These are phyloP conservation scores for Talaromyces adpressus DNA, from an alignment of 495 filamentous ascomycete genomes.

Conservation along the genomic window DNA sequence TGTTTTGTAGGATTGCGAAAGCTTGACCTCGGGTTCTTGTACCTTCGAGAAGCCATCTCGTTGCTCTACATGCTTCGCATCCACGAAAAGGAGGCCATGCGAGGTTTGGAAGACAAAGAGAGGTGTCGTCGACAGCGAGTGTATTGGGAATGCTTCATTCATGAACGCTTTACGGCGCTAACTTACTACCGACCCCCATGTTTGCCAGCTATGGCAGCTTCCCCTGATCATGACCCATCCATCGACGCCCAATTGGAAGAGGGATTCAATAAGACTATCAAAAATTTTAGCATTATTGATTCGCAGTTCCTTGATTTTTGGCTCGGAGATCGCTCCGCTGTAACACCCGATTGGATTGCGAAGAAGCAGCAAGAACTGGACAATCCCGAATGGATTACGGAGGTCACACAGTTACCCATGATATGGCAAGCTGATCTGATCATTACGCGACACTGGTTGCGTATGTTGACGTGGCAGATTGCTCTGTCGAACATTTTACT, in stretches of 20 bases:
- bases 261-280: slow-evolving; percentile 18
- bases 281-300: slow-evolving; percentile 20
- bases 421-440: slow-evolving; percentile 47
- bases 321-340: slow-evolving; percentile 20
- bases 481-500: slow-evolving; percentile 44
- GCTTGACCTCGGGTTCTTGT: slow-evolving; percentile 22
- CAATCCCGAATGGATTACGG: slow-evolving; percentile 19
- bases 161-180: slow-evolving; percentile 25
- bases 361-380: slow-evolving; percentile 21
- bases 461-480: slow-evolving; percentile 45
- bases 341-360: slow-evolving; percentile 21
- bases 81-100: slow-evolving; percentile 13
- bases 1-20: slow-evolving; percentile 19
- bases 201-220: slow-evolving; percentile 11
- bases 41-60: slow-evolving; percentile 24
- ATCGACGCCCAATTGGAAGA: slow-evolving; percentile 13
- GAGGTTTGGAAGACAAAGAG: slow-evolving; percentile 12
- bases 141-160: slow-evolving; percentile 28
- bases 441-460: slow-evolving; percentile 49
- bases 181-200: slow-evolving; percentile 17
- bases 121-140: slow-evolving; percentile 21
- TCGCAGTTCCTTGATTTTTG: slow-evolving; percentile 18
- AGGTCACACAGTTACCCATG: slow-evolving; percentile 25
- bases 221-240: slow-evolving; percentile 20
- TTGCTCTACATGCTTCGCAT: slow-evolving; percentile 21